phyloP scores from a whole-genome alignment of 345 rosid genomes.

The Lepidium didymum region DNA sequence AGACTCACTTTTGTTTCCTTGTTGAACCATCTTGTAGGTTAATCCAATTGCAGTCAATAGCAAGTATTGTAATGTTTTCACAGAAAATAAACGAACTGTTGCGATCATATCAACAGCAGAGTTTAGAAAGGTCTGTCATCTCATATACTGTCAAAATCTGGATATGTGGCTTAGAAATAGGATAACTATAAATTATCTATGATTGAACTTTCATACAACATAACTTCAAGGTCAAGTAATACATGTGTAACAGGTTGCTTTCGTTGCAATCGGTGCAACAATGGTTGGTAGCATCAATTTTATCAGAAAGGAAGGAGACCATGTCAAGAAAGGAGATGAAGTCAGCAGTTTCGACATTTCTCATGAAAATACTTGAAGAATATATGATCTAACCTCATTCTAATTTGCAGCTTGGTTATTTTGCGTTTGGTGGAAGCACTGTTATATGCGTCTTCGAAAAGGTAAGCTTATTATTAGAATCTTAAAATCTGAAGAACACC shows the following conservation, averaged over 20 bases:
- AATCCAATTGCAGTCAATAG: constrained; percentile 95
- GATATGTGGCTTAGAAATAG: background rate
- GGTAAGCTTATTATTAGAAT: constrained; percentile 39
- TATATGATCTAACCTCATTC: background rate
- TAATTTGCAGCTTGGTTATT: constrained; percentile 68
- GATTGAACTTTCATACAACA: background rate
- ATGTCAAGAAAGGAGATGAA: constrained; percentile 72
- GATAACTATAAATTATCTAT: background rate
- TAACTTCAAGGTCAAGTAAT: background rate
- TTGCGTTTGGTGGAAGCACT: constrained; percentile 94
- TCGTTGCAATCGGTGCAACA: constrained; percentile 93
- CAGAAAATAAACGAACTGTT: constrained; percentile 76
- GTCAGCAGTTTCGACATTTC: constrained; percentile 27
- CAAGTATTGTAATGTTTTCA: constrained; percentile 89
- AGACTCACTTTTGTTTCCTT: background rate
- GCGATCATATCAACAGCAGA: constrained; percentile 62
- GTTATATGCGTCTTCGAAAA: constrained; percentile 80
- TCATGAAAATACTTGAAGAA: background rate
- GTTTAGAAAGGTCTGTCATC: constrained; percentile 69
- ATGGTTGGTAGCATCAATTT: constrained; percentile 93
- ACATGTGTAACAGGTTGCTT: constrained; percentile 58
- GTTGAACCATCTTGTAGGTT: constrained; percentile 39
- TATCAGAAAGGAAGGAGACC: constrained; percentile 50
- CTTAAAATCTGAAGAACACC: background rate
- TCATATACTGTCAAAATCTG: background rate